Percentiles rank a stretch among this genome's conserved stretches.
Conservation (phyloP, 2,329 filamentous ascomycete species). For the Hymenoscyphus fraxineus region DNA sequence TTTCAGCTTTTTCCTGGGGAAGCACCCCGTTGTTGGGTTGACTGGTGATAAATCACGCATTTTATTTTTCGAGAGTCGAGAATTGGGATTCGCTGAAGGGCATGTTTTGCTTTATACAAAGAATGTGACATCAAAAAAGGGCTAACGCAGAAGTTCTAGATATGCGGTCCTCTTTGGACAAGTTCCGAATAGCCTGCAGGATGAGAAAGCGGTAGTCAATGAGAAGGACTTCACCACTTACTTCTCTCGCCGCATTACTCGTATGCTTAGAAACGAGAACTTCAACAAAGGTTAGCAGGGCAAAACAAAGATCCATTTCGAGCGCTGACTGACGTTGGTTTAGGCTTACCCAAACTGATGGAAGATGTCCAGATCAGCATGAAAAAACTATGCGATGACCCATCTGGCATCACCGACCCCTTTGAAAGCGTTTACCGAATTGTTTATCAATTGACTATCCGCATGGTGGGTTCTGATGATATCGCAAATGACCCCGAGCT, state of each 20-base stretch:
- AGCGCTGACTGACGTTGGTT: background rate
- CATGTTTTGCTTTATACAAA: background rate
- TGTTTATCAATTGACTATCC: slow-evolving; percentile 12
- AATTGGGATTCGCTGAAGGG: slow-evolving; percentile 11
- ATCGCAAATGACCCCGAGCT: slow-evolving; percentile 10
- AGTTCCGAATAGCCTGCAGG: slow-evolving; percentile 6
- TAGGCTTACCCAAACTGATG: slow-evolving; percentile 6
- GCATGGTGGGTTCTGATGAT: slow-evolving; percentile 10
- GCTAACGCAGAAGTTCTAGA: background rate
- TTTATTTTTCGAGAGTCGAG: slow-evolving; percentile 9
- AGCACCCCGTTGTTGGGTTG: slow-evolving; percentile 43
- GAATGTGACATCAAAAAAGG: background rate
- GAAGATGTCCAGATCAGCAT: slow-evolving; percentile 6
- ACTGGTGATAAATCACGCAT: slow-evolving; percentile 41
- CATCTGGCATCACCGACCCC: slow-evolving; percentile 10
- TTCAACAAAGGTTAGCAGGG: slow-evolving; percentile 3
- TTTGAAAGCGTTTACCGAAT: slow-evolving; percentile 12
- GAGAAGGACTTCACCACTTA: slow-evolving; percentile 7
- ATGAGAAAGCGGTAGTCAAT: background rate
- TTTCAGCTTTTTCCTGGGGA: slow-evolving; percentile 48
- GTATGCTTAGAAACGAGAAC: slow-evolving; percentile 7
- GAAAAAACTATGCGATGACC: background rate
- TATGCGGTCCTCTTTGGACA: slow-evolving; percentile 11
- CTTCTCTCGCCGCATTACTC: background rate
- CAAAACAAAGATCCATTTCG: too few relatives aligned